Conservation (phyloP, 1,284 basidiomycete species). For the Ceratobasidium sp. region DNA sequence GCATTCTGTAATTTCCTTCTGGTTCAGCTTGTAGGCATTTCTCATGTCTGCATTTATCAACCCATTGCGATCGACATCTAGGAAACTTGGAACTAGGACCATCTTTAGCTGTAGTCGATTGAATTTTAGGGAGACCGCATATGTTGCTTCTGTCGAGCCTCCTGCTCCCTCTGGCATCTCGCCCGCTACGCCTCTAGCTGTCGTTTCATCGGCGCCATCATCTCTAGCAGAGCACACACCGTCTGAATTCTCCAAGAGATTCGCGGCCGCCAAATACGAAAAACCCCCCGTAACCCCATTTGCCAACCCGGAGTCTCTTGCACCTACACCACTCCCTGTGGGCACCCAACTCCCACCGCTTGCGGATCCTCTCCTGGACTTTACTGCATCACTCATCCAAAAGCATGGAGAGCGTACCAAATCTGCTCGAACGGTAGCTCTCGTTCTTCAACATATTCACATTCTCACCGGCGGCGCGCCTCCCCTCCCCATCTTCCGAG, state of each 20-base stretch:
- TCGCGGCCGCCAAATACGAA: slow-evolving; percentile 26
- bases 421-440: slow-evolving; percentile 64
- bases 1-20: no score
- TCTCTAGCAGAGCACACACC: neutral
- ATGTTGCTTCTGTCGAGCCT: no score
- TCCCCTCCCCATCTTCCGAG: slow-evolving; percentile 76
- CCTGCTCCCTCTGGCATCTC: no score
- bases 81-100: no score
- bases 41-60: no score
- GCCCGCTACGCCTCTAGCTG: no score
- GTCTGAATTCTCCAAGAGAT: slow-evolving; percentile 15
- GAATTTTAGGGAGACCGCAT: no score
- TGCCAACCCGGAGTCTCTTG: slow-evolving; percentile 4
- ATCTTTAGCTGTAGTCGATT: no score
- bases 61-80: no score
- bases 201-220: no score
- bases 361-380: slow-evolving; percentile 76
- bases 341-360: slow-evolving; percentile 62
- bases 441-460: slow-evolving; percentile 73
- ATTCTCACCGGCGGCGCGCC: slow-evolving; percentile 69
- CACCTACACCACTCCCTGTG: slow-evolving; percentile 11
- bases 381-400: slow-evolving; percentile 72
- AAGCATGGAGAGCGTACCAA: slow-evolving; percentile 70
- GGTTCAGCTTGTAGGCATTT: no score
- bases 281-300: slow-evolving; percentile 24